Evolutionary conservation across 768 basidiomycete genomes (phyloP).

Genomic region (Lentinula sp.): DNA sequence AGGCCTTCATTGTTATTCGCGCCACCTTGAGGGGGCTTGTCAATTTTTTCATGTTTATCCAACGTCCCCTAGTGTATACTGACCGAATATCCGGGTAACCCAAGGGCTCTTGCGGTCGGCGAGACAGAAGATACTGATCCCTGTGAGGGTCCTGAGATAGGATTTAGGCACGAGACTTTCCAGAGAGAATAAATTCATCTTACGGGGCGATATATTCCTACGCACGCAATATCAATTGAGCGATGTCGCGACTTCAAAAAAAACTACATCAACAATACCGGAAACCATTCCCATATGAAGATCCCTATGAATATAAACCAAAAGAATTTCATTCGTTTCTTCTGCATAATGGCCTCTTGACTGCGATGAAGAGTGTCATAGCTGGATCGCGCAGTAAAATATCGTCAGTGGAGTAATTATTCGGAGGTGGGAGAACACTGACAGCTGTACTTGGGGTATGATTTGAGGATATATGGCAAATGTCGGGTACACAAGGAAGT

Average conservation of each 20-base stretch:
- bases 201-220: slow-evolving; percentile 16
- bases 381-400: slow-evolving; percentile 11
- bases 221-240: slow-evolving; percentile 15
- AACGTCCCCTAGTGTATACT: not conserved
- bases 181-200: not conserved
- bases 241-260: slow-evolving; percentile 25
- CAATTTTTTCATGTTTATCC: not conserved
- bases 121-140: slow-evolving; percentile 56
- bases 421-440: slow-evolving; percentile 10
- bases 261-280: slow-evolving; percentile 19
- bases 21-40: slow-evolving; percentile 13
- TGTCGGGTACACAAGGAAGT: slow-evolving; percentile 49
- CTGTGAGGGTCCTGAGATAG: slow-evolving; percentile 36
- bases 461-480: slow-evolving; percentile 38
- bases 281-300: slow-evolving; percentile 53
- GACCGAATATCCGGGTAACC: slow-evolving; percentile 52
- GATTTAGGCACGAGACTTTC: not conserved
- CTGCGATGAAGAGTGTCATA: slow-evolving; percentile 38
- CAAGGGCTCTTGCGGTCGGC: slow-evolving; percentile 40
- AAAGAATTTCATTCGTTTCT: slow-evolving; percentile 54
- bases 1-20: slow-evolving; percentile 39
- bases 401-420: slow-evolving; percentile 10
- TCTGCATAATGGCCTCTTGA: slow-evolving; percentile 34
- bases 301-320: slow-evolving; percentile 48
- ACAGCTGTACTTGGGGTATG: slow-evolving; percentile 29